Base-by-base conservation (phyloP, 1,284 basidiomycete species). In the Cryptococcus floricola region DNA sequence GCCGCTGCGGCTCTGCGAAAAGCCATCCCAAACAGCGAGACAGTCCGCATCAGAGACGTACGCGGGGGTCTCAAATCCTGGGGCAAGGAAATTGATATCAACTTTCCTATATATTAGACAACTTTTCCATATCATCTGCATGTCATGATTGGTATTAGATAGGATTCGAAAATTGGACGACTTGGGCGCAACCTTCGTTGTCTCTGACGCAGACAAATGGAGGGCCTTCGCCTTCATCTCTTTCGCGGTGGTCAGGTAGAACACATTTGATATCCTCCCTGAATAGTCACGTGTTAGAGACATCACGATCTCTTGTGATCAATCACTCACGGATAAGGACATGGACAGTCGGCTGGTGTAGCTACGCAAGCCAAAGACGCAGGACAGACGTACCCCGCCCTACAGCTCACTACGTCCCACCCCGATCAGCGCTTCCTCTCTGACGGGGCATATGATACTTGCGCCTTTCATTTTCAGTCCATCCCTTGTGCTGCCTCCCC, bases 21-120 rank as follows among this genome's bases (percentile, higher is more conserved):
- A 18, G 59, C n/a, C 6, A 13, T 37, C 7, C 6, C 45, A 34
- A 88, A 89, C 69, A 77, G 88, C 5, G 77, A 87, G 2, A 87
- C 50, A 3, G 54, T 73, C n/a, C 67, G 78, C 19, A 75, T 89
- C 16, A 82, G 79, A 60, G 91, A 94, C 71, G 80, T 94, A 3
- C 77, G 87, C 3, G 91, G 91, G 14, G 91, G 91, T 0, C 73
- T 94, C 34, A 77, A 80, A 61, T 86, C 87, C 39, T 93, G 91
- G 91, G 80, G 86, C 39, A 79, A 73, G 61, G 77, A 86, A 25
- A 83, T 91, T 5, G 87, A 93, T 75, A 73, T 78, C 34, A 73
- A 69, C 16, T 93, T 93, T 71, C 91, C 91, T 34, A 71, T 88
- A 9, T 94, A 94, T 71, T 94, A 46, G 14, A 28, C 19, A 28